Evolutionary conservation across 2,329 filamentous ascomycete genomes (phyloP), one percentile per base, ranked within the genome.

Genomic region (Diaporthe sp.): DNA sequence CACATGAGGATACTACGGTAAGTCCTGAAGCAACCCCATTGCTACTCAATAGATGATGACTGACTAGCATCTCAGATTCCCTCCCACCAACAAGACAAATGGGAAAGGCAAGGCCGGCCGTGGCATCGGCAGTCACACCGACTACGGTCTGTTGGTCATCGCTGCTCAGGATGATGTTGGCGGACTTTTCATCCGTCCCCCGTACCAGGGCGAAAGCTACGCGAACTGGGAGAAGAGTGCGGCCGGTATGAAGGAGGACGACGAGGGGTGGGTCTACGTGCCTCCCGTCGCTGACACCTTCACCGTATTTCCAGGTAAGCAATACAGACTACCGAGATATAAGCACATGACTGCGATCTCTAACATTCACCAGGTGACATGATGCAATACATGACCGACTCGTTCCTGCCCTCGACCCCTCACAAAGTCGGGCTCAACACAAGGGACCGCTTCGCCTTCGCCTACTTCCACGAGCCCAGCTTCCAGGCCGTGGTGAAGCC

Each of bases 341-440:
- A 22, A 28, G 31, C n/a, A 17, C 22, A 7, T 19, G 22, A 34
- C 17, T 8, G 53, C 7, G 34, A 9, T 25, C 51, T 37, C 22
- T 73, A 34, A 75, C 42, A 44, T 57, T 51, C 15, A 17, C 6
- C 67, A 86, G 87, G 87, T 13, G 87, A 88, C 76, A 89, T 89
- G 85, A 85, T 89, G 85, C 86, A 88, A 76, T 88, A 88, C 79
- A 82, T 89, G 77, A 88, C 87, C 46, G 84, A 84, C 79, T 84
- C 83, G 42, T 82, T 82, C 77, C 83, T 89, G 8, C 86, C 83
- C 5, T 87, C 87, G 2, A 89, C 87, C 0, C 86, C 85, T 2
- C 87, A 89, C 81, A 89, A 89, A 79, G 87, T 88, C 53, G 87
- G 87, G 2, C 82, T 89, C 67, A 89, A 89, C 79, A 86, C 82